Evolutionary conservation across 805 yeast genomes (phyloP).

Genomic region (Sugiyamaella floridensis): DNA sequence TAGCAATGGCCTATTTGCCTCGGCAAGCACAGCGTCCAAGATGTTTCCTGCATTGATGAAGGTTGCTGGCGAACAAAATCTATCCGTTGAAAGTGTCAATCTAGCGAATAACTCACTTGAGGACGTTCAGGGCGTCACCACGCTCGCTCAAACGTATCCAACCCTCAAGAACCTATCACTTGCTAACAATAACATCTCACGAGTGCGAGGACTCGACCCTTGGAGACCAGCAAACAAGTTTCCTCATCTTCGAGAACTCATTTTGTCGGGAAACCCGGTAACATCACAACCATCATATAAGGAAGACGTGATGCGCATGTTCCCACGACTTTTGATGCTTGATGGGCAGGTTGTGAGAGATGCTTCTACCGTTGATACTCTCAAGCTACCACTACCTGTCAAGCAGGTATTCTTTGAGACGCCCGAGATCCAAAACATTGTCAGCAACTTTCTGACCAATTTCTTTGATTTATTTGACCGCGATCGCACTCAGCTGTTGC

Average conservation of each 20-base stretch:
- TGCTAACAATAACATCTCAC: constrained; percentile 62
- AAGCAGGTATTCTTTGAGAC: constrained; percentile 78
- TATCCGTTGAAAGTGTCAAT: constrained; percentile 56
- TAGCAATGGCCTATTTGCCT: constrained; percentile 57
- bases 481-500: constrained; percentile 60
- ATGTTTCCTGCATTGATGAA: constrained; percentile 87
- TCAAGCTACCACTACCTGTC: constrained; percentile 30
- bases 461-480: constrained; percentile 78
- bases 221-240: constrained; percentile 64
- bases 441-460: constrained; percentile 72
- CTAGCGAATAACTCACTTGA: constrained; percentile 45
- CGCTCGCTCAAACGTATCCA: constrained; percentile 72
- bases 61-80: constrained; percentile 50
- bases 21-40: constrained; percentile 59
- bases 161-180: constrained; percentile 69
- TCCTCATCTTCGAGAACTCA: constrained; percentile 62
- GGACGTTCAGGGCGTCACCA: constrained; percentile 53
- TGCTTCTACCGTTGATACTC: constrained; percentile 41
- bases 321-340: constrained; percentile 73
- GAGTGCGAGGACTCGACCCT: constrained; percentile 53
- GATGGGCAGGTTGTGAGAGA: constrained; percentile 77
- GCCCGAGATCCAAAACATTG: constrained; percentile 56
- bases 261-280: constrained; percentile 75
- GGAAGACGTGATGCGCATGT: constrained; percentile 56
- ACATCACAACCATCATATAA: constrained; percentile 41